Evolutionary conservation across 1,284 basidiomycete species (phyloP).

Genomic region (Ganoderma meredithae): DNA sequence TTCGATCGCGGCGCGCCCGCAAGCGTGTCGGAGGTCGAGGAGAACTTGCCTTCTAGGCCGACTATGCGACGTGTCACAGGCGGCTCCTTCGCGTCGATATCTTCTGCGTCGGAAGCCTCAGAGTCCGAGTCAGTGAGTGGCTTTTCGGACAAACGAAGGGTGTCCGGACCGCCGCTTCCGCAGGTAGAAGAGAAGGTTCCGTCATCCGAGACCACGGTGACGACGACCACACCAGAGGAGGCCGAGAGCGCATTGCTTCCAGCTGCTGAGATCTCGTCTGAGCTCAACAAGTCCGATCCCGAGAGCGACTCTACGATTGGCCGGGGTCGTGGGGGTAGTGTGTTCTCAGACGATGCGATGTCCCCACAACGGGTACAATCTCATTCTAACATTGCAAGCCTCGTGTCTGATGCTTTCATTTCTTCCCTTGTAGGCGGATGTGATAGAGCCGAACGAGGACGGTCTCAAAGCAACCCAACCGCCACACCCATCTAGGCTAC

Average conservation of each 20-base stretch:
- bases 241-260: constrained; percentile 20
- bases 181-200: constrained; percentile 17
- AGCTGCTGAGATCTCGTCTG: constrained; percentile 17
- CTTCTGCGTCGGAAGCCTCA: constrained; percentile 58
- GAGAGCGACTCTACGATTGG: constrained; percentile 94
- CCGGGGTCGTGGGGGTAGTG: constrained; percentile 58
- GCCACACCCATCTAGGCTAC: constrained; percentile 66
- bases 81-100: constrained; percentile 64
- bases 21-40: constrained; percentile 83
- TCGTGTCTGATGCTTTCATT: background rate
- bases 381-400: background rate
- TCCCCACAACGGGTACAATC: constrained; percentile 39
- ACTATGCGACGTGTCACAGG: constrained; percentile 53
- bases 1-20: constrained; percentile 63
- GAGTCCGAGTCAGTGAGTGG: constrained; percentile 50
- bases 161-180: constrained; percentile 11
- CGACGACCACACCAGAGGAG: constrained; percentile 2
- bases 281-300: constrained; percentile 52
- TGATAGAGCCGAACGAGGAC: constrained; percentile 5
- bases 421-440: background rate
- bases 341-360: constrained; percentile 36
- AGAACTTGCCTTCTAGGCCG: constrained; percentile 50
- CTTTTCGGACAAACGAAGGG: constrained; percentile 29
- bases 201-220: constrained; percentile 13
- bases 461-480: constrained; percentile 24